Base-by-base conservation (phyloP, 2,329 filamentous ascomycete species). In the Nothopassalora personata region DNA sequence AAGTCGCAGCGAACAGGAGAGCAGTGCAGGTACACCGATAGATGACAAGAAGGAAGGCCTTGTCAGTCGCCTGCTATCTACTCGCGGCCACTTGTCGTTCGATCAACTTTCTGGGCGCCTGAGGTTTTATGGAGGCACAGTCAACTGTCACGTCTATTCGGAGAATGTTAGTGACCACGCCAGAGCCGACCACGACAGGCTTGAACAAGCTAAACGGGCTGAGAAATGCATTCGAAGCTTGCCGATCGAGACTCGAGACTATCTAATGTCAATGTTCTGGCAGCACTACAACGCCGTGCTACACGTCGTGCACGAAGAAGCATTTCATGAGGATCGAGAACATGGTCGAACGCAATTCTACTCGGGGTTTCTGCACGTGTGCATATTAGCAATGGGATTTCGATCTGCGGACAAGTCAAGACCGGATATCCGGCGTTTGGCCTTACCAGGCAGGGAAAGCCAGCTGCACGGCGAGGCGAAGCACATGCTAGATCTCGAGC, bases 401-500 rank as follows among this genome's bases (percentile, higher is more conserved):
- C 60, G 66, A 11, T 66, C 66, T 43, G 57, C 64, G 1, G 66
- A 68, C 54, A 67, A 68, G 53, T 60, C 59, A 10, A 54, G 66
- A 30, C 57, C 61, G 13, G 66, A 68, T 36, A 65, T 67, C 46
- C 64, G 65, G 45, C 61, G 60, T 4, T 56, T 68, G n/a, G 58
- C 65, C 8, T 54, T 67, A 45, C 64, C 66, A 6, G 62, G 62
- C 18, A 54, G 66, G 28, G 66, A 68, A 47, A 67, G 62, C 52
- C 63, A 60, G n/a, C 57, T 68, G 1, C 66, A 68, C 36, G 57
- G 64, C 19, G 65, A 68, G 39, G 66, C 65, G 4, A 68, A 67
- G 45, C 64, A 64, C 43, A 68, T 68, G 66, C 60, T 67, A 6
- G 65, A 67, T 48, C 56, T 68, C n/a, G 66, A 68, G 53, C 54